phyloP scores from a whole-genome alignment of 1,284 basidiomycete genomes.

The Vanrija humicola region DNA sequence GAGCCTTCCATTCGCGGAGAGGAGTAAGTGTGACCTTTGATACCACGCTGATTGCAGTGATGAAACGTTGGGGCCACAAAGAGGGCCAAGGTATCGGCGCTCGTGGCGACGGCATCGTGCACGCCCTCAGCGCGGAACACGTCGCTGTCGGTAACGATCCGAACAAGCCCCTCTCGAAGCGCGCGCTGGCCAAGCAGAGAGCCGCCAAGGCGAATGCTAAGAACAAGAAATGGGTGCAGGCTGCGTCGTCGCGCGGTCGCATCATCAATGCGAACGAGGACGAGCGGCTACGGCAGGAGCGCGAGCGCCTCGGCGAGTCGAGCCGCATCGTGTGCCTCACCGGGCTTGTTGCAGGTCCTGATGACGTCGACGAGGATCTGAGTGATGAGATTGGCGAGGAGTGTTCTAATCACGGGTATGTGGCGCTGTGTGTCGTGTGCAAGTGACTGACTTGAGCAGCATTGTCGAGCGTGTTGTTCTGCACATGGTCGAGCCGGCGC shows the following conservation, averaged over 20 bases:
- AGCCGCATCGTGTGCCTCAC: slow-evolving; percentile 81
- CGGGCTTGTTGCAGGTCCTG: slow-evolving; percentile 77
- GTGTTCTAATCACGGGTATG: slow-evolving; percentile 56
- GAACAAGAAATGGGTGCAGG: slow-evolving; percentile 38
- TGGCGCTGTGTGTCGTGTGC: slow-evolving; percentile 18
- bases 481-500: slow-evolving; percentile 66
- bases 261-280: slow-evolving; percentile 85
- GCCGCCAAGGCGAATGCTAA: slow-evolving; percentile 41
- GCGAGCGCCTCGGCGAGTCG: slow-evolving; percentile 74
- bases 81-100: slow-evolving; percentile 85
- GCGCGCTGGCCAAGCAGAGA: slow-evolving; percentile 37
- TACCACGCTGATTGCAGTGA: slow-evolving; percentile 29
- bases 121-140: slow-evolving; percentile 73
- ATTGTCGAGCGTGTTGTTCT: slow-evolving; percentile 84
- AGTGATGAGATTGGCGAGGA: slow-evolving; percentile 75
- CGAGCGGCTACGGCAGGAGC: slow-evolving; percentile 65
- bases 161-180: slow-evolving; percentile 30
- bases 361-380: slow-evolving; percentile 78
- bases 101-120: slow-evolving; percentile 76
- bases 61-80: slow-evolving; percentile 82
- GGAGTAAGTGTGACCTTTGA: slow-evolving; percentile 27
- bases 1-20: slow-evolving; percentile 41
- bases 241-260: slow-evolving; percentile 61
- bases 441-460: slow-evolving; percentile 52
- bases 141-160: slow-evolving; percentile 51